A percentile compares a stretch with the other conserved stretches of the same genome.
Evolutionary conservation across 2,329 filamentous ascomycete species (phyloP).

Genomic region (Blumeria hordei): DNA sequence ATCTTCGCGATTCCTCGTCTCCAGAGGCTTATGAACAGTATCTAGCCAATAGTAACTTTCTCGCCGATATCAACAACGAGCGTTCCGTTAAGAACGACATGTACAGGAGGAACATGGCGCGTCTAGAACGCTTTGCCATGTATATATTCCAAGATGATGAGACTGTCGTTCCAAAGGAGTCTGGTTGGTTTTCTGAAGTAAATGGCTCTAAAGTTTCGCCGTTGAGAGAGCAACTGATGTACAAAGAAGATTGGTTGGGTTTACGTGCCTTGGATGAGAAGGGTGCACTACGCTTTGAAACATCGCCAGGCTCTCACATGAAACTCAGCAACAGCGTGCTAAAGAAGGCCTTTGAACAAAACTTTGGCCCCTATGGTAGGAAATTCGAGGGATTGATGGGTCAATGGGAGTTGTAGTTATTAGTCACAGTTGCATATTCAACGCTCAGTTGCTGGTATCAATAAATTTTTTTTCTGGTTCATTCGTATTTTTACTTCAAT

Average conservation of each 20-base stretch:
- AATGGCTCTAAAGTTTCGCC: constrained; percentile 43
- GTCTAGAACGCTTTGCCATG: constrained; percentile 61
- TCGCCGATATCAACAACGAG: constrained; percentile 96
- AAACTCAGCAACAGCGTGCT: constrained; percentile 42
- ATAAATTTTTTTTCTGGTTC: no score
- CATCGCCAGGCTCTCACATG: constrained; percentile 63
- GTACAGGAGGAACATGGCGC: constrained; percentile 48
- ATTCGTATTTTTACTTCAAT: no score
- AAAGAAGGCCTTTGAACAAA: constrained; percentile 18
- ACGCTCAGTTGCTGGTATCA: no score
- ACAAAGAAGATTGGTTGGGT: constrained; percentile 84
- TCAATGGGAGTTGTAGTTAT: no score
- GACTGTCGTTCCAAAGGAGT: constrained; percentile 75
- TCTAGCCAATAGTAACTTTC: constrained; percentile 58
- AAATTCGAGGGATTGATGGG: not conserved
- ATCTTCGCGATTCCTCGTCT: constrained; percentile 45
- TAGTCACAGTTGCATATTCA: no score
- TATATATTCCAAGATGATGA: constrained; percentile 72
- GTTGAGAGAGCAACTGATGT: constrained; percentile 46
- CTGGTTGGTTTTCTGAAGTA: constrained; percentile 72
- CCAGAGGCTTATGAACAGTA: constrained; percentile 44
- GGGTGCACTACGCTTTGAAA: constrained; percentile 54
- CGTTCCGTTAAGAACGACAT: constrained; percentile 42
- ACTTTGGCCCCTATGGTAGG: constrained; percentile 17
- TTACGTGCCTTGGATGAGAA: constrained; percentile 55